Evolutionary conservation across 768 basidiomycete species (phyloP), one percentile per base, ranked within the genome.

Genomic region (Mycena alexandri): DNA sequence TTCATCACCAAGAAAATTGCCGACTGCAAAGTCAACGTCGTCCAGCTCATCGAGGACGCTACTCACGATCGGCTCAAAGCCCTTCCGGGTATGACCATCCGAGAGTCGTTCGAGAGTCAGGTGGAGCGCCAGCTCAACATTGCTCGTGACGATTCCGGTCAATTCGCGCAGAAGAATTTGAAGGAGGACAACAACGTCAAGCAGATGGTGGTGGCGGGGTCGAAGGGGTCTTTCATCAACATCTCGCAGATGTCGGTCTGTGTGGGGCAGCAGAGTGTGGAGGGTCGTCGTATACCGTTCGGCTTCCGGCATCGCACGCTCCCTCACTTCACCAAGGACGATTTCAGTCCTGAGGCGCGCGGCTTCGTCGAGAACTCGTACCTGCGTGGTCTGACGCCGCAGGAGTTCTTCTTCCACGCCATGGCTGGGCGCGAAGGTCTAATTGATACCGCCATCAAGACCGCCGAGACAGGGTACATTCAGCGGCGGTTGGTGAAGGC

Each of bases 101-200:
- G 97, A 76, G 98, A 99, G 81, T 96, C 96, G 0, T 96, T 99
- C 81, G 97, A 99, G 82, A 94, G 92, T 75, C 84, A 87, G 73
- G 95, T 98, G 55, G 94, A 98, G 75, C 89, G 89, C 29, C 89
- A 95, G 77, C 87, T 99, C 73, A 98, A 99, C 78, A 83, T 91
- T 79, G 98, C 97, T 71, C 95, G 96, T 85, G 98, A 99, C 76
- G 87, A 88, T 52, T 95, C 95, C 33, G 98, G 98, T 84, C 95
- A 95, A 77, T 93, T 91, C 50, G 97, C 96, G n/a, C 95, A 99
- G 82, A 92, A 95, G 82, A 92, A 92, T 76, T 84, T 99, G 86
- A 99, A 99, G 86, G 94, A 95, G 78, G 96, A 98, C 81, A 99
- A 99, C 85, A 98, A 99, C 74, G 96, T 99, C 83, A 99, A 99